These are phyloP conservation scores for Ogataea haglerorum DNA, from an alignment of 805 yeast species.

Conservation along the genomic window DNA sequence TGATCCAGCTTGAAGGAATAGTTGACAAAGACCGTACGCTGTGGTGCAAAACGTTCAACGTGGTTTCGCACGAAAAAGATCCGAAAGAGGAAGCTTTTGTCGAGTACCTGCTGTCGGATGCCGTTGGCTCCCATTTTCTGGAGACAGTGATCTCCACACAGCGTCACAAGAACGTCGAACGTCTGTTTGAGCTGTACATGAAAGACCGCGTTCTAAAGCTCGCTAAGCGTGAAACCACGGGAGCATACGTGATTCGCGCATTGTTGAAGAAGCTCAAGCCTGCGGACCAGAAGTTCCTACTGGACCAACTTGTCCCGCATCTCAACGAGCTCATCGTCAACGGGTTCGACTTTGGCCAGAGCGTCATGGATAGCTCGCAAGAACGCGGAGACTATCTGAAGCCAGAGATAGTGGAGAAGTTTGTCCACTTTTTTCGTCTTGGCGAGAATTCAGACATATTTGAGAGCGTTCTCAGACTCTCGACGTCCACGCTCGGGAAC, in stretches of 20 bases:
- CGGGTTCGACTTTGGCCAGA: constrained; percentile 66
- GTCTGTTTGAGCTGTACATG: constrained; percentile 71
- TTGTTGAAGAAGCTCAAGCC: constrained; percentile 62
- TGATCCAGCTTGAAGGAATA: constrained; percentile 77
- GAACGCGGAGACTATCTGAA: constrained; percentile 55
- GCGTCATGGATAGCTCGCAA: constrained; percentile 64
- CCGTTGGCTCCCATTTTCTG: constrained; percentile 92
- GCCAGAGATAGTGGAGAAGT: constrained; percentile 52
- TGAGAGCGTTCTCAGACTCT: constrained; percentile 63
- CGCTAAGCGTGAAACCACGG: constrained; percentile 79
- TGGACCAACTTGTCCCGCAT: constrained; percentile 65
- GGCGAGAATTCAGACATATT: constrained; percentile 45
- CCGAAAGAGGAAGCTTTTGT: constrained; percentile 72
- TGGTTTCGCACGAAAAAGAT: constrained; percentile 48
- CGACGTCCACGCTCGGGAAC: constrained; percentile 74
- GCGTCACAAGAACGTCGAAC: constrained; percentile 64
- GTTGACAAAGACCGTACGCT: constrained; percentile 69
- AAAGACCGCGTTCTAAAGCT: constrained; percentile 67
- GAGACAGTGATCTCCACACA: constrained; percentile 66
- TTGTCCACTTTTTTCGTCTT: constrained; percentile 40
- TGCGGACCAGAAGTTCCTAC: constrained; percentile 56
- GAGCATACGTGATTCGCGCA: constrained; percentile 74
- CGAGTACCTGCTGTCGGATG: constrained; percentile 76
- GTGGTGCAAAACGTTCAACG: constrained; percentile 62
- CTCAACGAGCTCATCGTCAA: constrained; percentile 58